These are phyloP conservation scores for Spatholobus suberectus DNA, from an alignment of 306 rosid species.

Conservation along the genomic window DNA sequence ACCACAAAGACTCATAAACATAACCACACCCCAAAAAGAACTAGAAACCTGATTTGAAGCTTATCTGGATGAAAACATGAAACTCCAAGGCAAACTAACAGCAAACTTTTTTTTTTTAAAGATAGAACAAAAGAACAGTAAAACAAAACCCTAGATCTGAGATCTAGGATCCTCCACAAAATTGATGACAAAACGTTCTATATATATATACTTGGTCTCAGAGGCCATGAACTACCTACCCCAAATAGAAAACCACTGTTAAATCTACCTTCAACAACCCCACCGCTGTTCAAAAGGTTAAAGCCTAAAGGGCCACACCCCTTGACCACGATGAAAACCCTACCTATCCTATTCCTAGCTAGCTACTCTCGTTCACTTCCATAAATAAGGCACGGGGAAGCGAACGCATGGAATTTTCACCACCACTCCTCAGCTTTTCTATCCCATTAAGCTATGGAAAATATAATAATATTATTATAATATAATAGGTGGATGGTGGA, in stretches of 20 bases:
- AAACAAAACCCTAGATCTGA: slow-evolving; percentile 19
- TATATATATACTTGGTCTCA: background rate
- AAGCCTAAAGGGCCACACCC: background rate
- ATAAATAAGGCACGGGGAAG: slow-evolving; percentile 12
- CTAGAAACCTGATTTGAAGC: background rate
- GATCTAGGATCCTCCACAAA: background rate
- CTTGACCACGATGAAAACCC: slow-evolving; percentile 10
- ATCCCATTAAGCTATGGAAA: background rate
- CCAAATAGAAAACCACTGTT: background rate
- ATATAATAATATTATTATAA: too few relatives aligned
- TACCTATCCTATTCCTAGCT: background rate
- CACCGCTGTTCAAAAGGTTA: background rate
- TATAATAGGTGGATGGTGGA: background rate
- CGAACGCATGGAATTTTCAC: background rate
- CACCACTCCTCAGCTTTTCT: slow-evolving; percentile 6
- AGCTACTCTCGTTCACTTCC: background rate
- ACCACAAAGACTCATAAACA: background rate
- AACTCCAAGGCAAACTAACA: background rate
- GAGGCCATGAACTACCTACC: background rate
- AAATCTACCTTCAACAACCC: background rate
- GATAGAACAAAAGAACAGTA: background rate
- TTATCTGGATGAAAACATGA: too few relatives aligned
- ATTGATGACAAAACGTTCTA: background rate
- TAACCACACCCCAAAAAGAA: background rate
- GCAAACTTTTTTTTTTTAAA: background rate